phyloP scores from a whole-genome alignment of 306 rosid species.

The Arachis hypogaea region DNA sequence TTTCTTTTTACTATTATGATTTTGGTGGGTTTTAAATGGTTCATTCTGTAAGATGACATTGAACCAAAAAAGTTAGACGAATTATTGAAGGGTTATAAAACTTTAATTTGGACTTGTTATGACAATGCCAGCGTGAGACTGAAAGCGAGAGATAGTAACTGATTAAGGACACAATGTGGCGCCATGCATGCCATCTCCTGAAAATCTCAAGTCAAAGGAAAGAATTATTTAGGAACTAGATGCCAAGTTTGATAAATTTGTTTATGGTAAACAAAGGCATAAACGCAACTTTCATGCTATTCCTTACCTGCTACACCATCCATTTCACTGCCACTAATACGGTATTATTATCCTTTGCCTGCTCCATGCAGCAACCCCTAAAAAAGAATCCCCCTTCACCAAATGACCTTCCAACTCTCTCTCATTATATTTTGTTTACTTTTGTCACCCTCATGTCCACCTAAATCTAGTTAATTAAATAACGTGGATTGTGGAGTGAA shows the following conservation, averaged over 20 bases:
- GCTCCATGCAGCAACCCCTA: conserved; percentile 28
- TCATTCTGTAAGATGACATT: too few species aligned
- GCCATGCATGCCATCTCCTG: conserved; percentile 2
- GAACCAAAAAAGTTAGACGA: too few species aligned
- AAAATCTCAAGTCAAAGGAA: background rate
- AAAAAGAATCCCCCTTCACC: conserved; percentile 14
- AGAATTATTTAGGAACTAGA: background rate
- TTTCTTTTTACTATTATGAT: too few species aligned
- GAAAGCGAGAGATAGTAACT: background rate
- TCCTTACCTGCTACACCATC: conserved; percentile 25
- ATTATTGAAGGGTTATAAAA: background rate
- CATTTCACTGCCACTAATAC: background rate
- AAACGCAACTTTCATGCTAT: background rate
- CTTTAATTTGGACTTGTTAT: background rate
- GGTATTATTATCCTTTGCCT: background rate
- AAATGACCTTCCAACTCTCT: conserved; percentile 11
- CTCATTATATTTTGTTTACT: background rate
- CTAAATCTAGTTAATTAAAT: conserved; percentile 6
- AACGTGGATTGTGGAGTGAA: background rate
- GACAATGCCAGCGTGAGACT: background rate
- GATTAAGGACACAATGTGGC: background rate
- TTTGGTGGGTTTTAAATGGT: too few species aligned
- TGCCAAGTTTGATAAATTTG: conserved; percentile 16
- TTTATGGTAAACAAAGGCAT: background rate
- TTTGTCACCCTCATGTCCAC: background rate